Evolutionary conservation across 1,139 yeast genomes (phyloP), one percentile per base, ranked within the genome.

Genomic region (Hemisphaericaspora xylanilytica): DNA sequence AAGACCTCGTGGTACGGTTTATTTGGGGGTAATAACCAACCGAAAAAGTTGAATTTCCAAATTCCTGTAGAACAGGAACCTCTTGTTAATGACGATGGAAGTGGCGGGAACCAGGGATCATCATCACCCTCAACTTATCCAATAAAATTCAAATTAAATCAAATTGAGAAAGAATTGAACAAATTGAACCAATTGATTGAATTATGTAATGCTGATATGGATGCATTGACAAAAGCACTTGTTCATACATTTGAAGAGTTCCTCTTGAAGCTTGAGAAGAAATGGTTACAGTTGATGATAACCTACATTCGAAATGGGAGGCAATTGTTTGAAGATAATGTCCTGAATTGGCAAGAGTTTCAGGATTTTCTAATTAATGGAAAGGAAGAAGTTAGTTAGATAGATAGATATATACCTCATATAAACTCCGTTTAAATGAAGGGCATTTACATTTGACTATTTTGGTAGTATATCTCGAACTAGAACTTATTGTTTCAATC

Each of bases 1-100:
- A 63, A 67, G 41, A 60, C 72, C 37, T 65, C 72, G 18, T 71
- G 76, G 76, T 70, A 70, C 45, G 74, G 74, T 8, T 51, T 71
- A 10, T 71, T 71, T 51, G 77, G 76, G 2, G 76, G 75, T 3
- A 61, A 55, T 38, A 58, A 56, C 28, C 51, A 52, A 3, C 47
- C 53, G 11, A 44, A 45, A 29, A 40, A 43, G 32, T 45, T 40
- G 25, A 43, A 45, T 34, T 47, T 45, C 32, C 46, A 40, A 38
- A 37, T 45, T 18, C 49, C 49, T 16, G 38, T 18, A 13, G 42
- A 31, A 13, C 35, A 29, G 15, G 28, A 16, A 35, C 35, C 9
- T 21, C 37, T 33, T 9, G 14, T 3, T 5, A 25, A n/a, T 25
- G 28, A 15, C n/a, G 26, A 22, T 9, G n/a, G n/a, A 40, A 22